phyloP scores from a whole-genome alignment of 805 yeast species.

The Starmerella apis region DNA sequence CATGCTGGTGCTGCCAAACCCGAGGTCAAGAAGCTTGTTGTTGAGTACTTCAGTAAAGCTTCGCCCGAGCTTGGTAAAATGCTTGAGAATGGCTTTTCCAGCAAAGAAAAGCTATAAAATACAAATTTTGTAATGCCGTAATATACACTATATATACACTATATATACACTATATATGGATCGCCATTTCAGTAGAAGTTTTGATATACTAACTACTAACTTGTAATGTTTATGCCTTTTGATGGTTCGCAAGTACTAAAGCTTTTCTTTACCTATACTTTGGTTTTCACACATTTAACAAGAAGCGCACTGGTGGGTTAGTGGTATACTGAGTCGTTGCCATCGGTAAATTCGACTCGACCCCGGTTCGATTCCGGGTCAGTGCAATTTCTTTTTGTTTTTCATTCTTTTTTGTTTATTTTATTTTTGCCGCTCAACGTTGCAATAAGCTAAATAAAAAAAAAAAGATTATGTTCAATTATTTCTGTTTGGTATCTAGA shows the following conservation, averaged over 20 bases:
- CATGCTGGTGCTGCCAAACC: conserved; percentile 62
- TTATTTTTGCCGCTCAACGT: too few relatives aligned
- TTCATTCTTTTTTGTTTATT: background rate
- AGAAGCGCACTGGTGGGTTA: conserved; percentile 23
- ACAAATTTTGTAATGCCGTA: too few relatives aligned
- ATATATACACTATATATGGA: background rate
- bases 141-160: too few relatives aligned
- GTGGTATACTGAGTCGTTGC: conserved; percentile 27
- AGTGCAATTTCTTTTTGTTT: conserved; percentile 20
- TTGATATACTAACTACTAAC: too few relatives aligned
- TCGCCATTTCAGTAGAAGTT: background rate
- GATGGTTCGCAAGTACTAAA: too few relatives aligned
- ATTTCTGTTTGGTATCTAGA: too few relatives aligned
- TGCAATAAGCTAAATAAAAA: too few relatives aligned
- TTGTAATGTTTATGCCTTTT: too few relatives aligned
- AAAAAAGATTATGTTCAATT: too few relatives aligned
- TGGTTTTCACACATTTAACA: background rate
- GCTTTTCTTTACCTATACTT: background rate
- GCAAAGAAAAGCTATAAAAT: conserved; percentile 7
- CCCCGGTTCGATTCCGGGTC: conserved; percentile 27
- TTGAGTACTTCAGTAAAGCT: conserved; percentile 66
- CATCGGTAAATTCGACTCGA: conserved; percentile 21
- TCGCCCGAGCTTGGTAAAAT: conserved; percentile 54
- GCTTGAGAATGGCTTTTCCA: conserved; percentile 31
- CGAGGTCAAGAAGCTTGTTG: conserved; percentile 66